Conservation (phyloP, 306 rosid genomes). For the Astragalus membranaceus region DNA sequence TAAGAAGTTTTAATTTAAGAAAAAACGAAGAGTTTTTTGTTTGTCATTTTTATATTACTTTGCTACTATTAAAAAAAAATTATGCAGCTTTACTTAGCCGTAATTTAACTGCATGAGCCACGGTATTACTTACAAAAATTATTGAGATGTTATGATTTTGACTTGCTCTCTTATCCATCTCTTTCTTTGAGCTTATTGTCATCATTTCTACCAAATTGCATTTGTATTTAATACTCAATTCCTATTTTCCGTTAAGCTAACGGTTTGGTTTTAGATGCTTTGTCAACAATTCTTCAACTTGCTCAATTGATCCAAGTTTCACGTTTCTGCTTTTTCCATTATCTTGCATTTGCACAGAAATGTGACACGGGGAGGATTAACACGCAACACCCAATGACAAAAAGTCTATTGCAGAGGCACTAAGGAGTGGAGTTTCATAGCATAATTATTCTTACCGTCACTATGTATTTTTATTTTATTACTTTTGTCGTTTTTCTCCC, state of each 20-base stretch:
- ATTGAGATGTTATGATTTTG: background rate
- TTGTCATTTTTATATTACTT: background rate
- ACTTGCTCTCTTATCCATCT: background rate
- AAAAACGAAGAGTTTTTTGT: background rate
- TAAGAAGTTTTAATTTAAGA: background rate
- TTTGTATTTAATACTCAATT: background rate
- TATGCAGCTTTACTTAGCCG: background rate
- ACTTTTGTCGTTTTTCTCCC: conserved; percentile 12
- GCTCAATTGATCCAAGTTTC: background rate
- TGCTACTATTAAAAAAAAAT: no score
- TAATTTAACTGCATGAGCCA: background rate
- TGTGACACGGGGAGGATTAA: conserved; percentile 79
- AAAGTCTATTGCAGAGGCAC: conserved; percentile 25
- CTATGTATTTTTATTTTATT: conserved; percentile 24
- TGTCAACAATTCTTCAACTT: background rate
- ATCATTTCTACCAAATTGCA: background rate
- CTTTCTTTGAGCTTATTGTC: background rate
- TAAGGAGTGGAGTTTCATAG: conserved; percentile 29
- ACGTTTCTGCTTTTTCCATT: background rate
- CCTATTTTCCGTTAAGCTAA: background rate
- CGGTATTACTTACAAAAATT: background rate
- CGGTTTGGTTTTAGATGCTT: background rate
- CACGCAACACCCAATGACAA: conserved; percentile 94
- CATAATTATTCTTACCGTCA: conserved; percentile 34
- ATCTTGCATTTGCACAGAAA: conserved; percentile 45